phyloP scores from a whole-genome alignment of 495 filamentous ascomycete genomes.

The Geopyxis carbonaria region DNA sequence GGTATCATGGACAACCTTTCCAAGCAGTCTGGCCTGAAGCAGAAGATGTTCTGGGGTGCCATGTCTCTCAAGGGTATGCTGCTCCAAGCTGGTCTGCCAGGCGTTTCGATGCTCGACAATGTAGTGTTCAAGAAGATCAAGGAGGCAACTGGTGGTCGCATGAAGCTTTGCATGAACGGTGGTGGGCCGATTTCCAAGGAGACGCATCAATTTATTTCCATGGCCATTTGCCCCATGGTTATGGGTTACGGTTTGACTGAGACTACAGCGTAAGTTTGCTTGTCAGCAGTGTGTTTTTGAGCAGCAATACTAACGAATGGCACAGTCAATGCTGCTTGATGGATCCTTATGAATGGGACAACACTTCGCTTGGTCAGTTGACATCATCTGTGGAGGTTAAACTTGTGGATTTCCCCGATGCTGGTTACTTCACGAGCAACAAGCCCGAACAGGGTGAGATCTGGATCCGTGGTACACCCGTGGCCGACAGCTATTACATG shows the following conservation, averaged over 20 bases:
- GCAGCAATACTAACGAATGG: constrained; percentile 10
- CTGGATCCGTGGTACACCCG: constrained; percentile 68
- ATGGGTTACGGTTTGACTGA: constrained; percentile 87
- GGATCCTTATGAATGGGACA: constrained; percentile 80
- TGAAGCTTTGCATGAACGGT: constrained; percentile 71
- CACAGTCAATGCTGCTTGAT: constrained; percentile 66
- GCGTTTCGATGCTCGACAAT: constrained; percentile 50
- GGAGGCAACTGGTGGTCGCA: constrained; percentile 68
- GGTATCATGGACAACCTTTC: constrained; percentile 79
- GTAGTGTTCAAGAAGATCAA: constrained; percentile 82
- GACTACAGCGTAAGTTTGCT: constrained; percentile 44
- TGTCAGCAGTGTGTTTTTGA: not conserved
- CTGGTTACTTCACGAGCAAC: constrained; percentile 75
- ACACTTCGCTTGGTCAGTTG: constrained; percentile 60
- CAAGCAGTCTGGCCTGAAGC: constrained; percentile 51
- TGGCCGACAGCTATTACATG: constrained; percentile 58
- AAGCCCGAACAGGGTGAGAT: constrained; percentile 81
- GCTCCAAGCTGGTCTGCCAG: constrained; percentile 58
- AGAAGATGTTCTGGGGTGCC: constrained; percentile 84
- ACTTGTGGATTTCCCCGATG: constrained; percentile 87
- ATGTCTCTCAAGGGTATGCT: constrained; percentile 69
- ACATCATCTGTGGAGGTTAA: constrained; percentile 77
- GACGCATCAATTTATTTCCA: constrained; percentile 71
- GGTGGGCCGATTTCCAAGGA: constrained; percentile 76
- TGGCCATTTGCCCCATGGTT: constrained; percentile 79